phyloP scores from a whole-genome alignment of 306 rosid genomes.

The Vicia villosa region DNA sequence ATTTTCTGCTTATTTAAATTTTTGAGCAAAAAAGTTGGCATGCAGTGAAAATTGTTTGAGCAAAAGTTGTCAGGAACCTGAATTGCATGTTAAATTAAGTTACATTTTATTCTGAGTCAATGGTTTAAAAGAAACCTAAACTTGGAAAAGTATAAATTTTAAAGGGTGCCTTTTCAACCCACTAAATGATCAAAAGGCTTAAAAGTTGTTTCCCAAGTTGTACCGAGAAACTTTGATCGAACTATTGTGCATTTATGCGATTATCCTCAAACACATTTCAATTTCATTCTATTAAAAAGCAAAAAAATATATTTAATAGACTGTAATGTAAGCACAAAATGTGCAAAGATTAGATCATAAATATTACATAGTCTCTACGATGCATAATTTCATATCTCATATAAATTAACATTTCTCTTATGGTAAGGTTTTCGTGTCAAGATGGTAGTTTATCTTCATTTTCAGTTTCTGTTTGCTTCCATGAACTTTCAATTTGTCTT shows the following conservation, averaged over 20 bases:
- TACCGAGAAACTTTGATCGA: constrained; percentile 15
- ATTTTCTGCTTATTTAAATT: constrained; percentile 18
- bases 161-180: background rate
- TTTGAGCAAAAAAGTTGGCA: constrained; percentile 20
- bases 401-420: constrained; percentile 1
- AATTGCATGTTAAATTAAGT: constrained; percentile 20
- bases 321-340: too few species aligned
- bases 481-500: constrained; percentile 2
- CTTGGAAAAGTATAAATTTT: constrained; percentile 9
- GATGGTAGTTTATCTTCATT: constrained; percentile 20
- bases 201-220: background rate
- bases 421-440: constrained; percentile 28
- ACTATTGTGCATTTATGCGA: background rate
- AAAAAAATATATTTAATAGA: too few species aligned
- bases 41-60: background rate
- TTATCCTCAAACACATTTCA: constrained; percentile 14
- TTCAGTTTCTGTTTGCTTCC: constrained; percentile 25
- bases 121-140: constrained; percentile 9
- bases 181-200: background rate
- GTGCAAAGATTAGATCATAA: too few species aligned
- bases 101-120: background rate
- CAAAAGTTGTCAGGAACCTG: constrained; percentile 12
- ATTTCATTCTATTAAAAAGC: too few species aligned
- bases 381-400: background rate
- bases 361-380: too few species aligned